These are phyloP conservation scores for Fraxinus excelsior DNA, from an alignment of 257 asterid species.

Conservation along the genomic window DNA sequence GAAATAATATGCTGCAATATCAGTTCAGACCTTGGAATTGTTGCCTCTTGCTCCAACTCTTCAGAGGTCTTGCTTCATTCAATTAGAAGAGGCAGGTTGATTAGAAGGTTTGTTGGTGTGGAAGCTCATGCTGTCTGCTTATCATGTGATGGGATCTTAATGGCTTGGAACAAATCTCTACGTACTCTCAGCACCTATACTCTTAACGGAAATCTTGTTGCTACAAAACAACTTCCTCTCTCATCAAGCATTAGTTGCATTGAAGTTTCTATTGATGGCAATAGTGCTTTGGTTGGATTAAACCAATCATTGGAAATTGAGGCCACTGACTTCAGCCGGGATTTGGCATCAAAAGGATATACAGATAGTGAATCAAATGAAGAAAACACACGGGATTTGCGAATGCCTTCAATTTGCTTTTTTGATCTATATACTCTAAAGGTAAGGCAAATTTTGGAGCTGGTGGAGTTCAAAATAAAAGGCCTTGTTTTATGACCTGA, in stretches of 20 bases:
- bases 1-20: constrained; percentile 83
- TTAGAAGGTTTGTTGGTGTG: constrained; percentile 73
- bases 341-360: constrained; percentile 26
- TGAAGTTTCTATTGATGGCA: constrained; percentile 88
- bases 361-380: constrained; percentile 46
- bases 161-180: constrained; percentile 70
- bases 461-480: constrained; percentile 2
- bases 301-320: constrained; percentile 65
- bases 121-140: constrained; percentile 82
- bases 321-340: constrained; percentile 32
- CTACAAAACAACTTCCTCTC: constrained; percentile 60
- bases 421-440: constrained; percentile 72
- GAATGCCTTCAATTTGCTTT: constrained; percentile 84
- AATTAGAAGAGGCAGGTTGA: constrained; percentile 75
- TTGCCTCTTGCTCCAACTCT: constrained; percentile 80
- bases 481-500: constrained; percentile 10
- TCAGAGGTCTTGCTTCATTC: constrained; percentile 89
- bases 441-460: constrained; percentile 41
- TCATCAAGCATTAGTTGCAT: constrained; percentile 71
- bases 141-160: constrained; percentile 77
- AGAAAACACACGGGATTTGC: constrained; percentile 48
- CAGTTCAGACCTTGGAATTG: constrained; percentile 92
- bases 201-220: constrained; percentile 72
- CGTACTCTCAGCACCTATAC: constrained; percentile 66
- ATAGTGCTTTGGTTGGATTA: constrained; percentile 73